These are phyloP conservation scores for Penicillium digitatum DNA, from an alignment of 2,329 filamentous ascomycete genomes.

Conservation along the genomic window DNA sequence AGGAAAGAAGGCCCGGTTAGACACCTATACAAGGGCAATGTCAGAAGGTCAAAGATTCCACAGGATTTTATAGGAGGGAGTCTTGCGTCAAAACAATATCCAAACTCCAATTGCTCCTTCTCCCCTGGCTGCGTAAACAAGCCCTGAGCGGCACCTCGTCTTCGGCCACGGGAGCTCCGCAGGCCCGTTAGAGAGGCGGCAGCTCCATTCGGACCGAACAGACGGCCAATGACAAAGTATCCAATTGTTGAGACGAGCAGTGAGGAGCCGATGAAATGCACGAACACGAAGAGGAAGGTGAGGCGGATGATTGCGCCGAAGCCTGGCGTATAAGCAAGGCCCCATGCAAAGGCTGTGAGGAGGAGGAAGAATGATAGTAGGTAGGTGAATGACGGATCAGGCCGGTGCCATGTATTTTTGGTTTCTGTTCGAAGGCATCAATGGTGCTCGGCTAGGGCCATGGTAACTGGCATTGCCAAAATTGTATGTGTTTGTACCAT, in stretches of 20 bases:
- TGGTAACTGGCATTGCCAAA: background rate
- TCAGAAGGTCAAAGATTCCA: background rate
- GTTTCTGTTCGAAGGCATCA: conserved; percentile 50
- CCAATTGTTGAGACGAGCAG: conserved; percentile 58
- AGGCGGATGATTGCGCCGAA: conserved; percentile 47
- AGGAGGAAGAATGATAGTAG: conserved; percentile 64
- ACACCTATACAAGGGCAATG: conserved; percentile 44
- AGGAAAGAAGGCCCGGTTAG: conserved; percentile 64
- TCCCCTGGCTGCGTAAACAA: conserved; percentile 55
- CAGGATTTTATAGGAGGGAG: background rate
- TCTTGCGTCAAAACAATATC: conserved; percentile 65
- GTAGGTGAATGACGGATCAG: conserved; percentile 67
- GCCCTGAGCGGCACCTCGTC: conserved; percentile 50
- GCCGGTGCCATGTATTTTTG: conserved; percentile 66
- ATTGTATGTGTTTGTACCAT: background rate
- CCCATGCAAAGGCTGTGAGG: conserved; percentile 55
- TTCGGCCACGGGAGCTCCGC: conserved; percentile 44
- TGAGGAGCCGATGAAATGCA: conserved; percentile 60
- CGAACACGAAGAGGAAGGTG: conserved; percentile 48
- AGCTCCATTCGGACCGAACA: conserved; percentile 55
- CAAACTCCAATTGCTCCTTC: conserved; percentile 62
- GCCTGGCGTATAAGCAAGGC: conserved; percentile 51
- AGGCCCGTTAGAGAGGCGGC: conserved; percentile 46
- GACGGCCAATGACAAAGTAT: conserved; percentile 60
- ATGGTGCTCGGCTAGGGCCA: background rate